Percentiles rank a stretch among this genome's conserved stretches.
phyloP scores from a whole-genome alignment of 768 basidiomycete genomes.

The Boletus sp. region DNA sequence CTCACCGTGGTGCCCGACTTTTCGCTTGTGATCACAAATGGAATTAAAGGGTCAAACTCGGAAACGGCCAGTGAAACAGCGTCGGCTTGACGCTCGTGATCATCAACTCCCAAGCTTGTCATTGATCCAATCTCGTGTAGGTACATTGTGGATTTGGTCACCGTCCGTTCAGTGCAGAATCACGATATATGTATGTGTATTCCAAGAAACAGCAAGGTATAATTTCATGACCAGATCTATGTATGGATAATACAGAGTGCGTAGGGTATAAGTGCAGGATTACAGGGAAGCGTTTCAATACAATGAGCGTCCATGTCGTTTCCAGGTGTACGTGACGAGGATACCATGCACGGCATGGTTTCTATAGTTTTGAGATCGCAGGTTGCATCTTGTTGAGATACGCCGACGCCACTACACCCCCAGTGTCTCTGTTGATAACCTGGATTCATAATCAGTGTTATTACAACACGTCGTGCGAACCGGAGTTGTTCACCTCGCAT shows the following conservation, averaged over 20 bases:
- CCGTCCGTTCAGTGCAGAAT: background rate
- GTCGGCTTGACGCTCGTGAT: background rate
- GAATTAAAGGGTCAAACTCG: background rate
- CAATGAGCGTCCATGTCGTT: conserved; percentile 19
- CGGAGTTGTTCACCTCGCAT: conserved; percentile 53
- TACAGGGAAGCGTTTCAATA: conserved; percentile 21
- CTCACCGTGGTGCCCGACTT: background rate
- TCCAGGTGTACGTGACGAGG: conserved; percentile 7
- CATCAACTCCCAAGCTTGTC: conserved; percentile 1
- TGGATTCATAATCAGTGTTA: conserved; percentile 23
- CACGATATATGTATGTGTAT: too few species aligned
- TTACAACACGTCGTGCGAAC: background rate
- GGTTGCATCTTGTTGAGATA: conserved; percentile 77
- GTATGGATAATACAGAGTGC: conserved; percentile 21
- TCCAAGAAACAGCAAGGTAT: conserved; percentile 11
- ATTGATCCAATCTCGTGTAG: background rate
- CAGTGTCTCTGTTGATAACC: conserved; percentile 58
- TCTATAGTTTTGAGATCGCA: conserved; percentile 43
- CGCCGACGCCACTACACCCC: conserved; percentile 61
- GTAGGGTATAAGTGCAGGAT: conserved; percentile 18
- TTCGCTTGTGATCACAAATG: background rate
- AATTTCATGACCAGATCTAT: background rate
- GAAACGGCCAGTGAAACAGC: background rate
- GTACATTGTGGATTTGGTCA: too few species aligned
- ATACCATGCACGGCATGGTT: conserved; percentile 2